Evolutionary conservation across 2,329 filamentous ascomycete species (phyloP).

Genomic region (Pseudovirgaria hyperparasitica): DNA sequence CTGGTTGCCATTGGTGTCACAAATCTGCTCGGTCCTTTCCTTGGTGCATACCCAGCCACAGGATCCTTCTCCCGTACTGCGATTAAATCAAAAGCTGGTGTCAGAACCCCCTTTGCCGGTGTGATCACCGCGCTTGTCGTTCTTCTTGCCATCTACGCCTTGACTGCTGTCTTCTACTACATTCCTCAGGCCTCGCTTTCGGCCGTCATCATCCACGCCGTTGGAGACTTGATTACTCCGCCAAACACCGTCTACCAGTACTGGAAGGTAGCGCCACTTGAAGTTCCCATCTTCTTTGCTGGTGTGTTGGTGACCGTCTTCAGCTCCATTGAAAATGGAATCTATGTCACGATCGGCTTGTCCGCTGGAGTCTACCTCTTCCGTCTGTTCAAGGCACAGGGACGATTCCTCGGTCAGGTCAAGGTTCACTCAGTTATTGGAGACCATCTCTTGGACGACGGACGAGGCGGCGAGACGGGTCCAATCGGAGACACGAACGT

Average conservation of each 20-base stretch:
- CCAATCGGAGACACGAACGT: no score
- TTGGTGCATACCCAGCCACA: slow-evolving; percentile 84
- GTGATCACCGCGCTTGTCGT: slow-evolving; percentile 79
- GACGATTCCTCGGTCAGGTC: slow-evolving; percentile 72
- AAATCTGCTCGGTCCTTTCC: slow-evolving; percentile 79
- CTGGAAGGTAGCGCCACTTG: slow-evolving; percentile 83
- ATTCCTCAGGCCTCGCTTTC: slow-evolving; percentile 72
- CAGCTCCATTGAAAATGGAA: slow-evolving; percentile 75
- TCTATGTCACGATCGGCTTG: slow-evolving; percentile 72
- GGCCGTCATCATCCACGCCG: slow-evolving; percentile 90
- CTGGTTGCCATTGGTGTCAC: slow-evolving; percentile 86
- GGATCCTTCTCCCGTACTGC: slow-evolving; percentile 94
- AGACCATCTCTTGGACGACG: slow-evolving; percentile 58
- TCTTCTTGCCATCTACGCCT: slow-evolving; percentile 76
- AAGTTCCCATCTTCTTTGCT: slow-evolving; percentile 84
- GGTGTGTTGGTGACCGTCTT: slow-evolving; percentile 89
- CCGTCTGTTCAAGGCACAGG: slow-evolving; percentile 70
- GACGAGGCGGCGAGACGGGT: slow-evolving; percentile 13
- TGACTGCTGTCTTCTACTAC: slow-evolving; percentile 85
- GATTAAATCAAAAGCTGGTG: slow-evolving; percentile 94
- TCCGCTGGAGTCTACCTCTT: slow-evolving; percentile 71
- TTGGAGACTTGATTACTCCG: slow-evolving; percentile 81
- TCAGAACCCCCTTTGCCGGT: slow-evolving; percentile 81
- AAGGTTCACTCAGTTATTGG: slow-evolving; percentile 74
- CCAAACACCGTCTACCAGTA: slow-evolving; percentile 91